Percentiles rank a stretch among this genome's conserved stretches.
These are phyloP conservation scores for Fusarium temperatum DNA, from an alignment of 2,329 filamentous ascomycete genomes.

Conservation along the genomic window DNA sequence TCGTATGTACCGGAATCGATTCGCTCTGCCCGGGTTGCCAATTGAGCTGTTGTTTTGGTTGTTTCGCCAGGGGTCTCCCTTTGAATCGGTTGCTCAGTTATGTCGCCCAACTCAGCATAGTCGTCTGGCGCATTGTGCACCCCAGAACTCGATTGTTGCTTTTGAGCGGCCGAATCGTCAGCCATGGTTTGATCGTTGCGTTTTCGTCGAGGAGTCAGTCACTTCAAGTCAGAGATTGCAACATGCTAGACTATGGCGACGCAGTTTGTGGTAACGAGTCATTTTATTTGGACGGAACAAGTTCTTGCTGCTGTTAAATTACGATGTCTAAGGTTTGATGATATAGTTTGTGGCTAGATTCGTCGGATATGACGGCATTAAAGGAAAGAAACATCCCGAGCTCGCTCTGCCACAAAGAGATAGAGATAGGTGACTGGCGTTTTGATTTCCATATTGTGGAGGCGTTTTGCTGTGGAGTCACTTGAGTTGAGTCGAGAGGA, in stretches of 20 bases:
- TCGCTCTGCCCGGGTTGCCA: not conserved
- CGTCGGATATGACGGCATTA: constrained; percentile 41
- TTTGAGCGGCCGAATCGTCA: not conserved
- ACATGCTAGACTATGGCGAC: not conserved
- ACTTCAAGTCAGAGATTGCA: not conserved
- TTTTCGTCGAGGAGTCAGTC: not conserved
- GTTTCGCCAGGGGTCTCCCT: not conserved
- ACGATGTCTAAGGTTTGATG: constrained; percentile 4
- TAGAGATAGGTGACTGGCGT: not conserved
- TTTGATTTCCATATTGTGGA: constrained; percentile 2
- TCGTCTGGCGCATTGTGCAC: not conserved
- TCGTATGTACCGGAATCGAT: constrained; percentile 37
- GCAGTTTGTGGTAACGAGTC: not conserved
- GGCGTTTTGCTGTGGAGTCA: constrained; percentile 8
- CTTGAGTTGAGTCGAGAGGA: not conserved
- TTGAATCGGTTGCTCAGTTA: not conserved
- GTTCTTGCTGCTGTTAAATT: not conserved
- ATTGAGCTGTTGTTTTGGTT: not conserved
- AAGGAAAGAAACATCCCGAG: constrained; percentile 19
- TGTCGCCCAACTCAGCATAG: not conserved
- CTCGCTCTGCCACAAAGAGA: constrained; percentile 10
- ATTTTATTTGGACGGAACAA: constrained; percentile 4
- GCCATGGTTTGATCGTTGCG: constrained; percentile 12
- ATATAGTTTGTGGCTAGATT: constrained; percentile 11
- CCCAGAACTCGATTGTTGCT: not conserved